Evolutionary conservation across 768 basidiomycete species (phyloP).

Genomic region (Russula vinacea): DNA sequence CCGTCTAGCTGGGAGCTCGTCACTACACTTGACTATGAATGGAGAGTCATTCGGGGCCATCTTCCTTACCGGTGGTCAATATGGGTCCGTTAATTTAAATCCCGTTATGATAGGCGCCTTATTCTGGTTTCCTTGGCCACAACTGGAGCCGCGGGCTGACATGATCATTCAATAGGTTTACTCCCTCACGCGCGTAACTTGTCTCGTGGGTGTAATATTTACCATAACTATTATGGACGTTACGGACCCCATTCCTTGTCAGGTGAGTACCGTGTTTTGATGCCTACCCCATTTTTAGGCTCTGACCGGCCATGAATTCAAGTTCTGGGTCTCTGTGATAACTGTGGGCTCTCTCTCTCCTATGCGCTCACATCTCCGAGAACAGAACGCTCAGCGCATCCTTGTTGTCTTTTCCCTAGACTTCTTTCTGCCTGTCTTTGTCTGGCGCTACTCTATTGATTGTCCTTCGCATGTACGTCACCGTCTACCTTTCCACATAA

Average conservation of each 20-base stretch:
- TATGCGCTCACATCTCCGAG: not conserved
- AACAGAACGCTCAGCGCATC: not conserved
- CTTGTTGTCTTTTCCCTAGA: not conserved
- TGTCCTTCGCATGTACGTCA: slow-evolving; percentile 20
- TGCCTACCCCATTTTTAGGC: no score
- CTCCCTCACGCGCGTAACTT: not conserved
- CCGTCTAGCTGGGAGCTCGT: not conserved
- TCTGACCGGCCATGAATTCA: not conserved
- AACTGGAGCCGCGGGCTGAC: not conserved
- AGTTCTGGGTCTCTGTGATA: not conserved
- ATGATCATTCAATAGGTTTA: not conserved
- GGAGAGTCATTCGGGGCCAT: not conserved
- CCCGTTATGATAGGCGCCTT: not conserved
- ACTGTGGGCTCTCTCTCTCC: slow-evolving; percentile 4
- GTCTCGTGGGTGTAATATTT: not conserved
- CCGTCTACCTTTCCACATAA: not conserved
- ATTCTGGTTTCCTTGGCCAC: not conserved
- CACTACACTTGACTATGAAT: not conserved
- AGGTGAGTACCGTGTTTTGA: not conserved
- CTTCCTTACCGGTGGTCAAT: not conserved
- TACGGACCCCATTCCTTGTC: not conserved
- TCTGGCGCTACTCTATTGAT: slow-evolving; percentile 4
- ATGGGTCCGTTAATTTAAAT: no score
- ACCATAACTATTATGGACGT: not conserved
- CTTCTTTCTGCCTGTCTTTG: not conserved